Base-by-base conservation (phyloP, 352 stramenopile species). In the Pythium sukuiense region DNA sequence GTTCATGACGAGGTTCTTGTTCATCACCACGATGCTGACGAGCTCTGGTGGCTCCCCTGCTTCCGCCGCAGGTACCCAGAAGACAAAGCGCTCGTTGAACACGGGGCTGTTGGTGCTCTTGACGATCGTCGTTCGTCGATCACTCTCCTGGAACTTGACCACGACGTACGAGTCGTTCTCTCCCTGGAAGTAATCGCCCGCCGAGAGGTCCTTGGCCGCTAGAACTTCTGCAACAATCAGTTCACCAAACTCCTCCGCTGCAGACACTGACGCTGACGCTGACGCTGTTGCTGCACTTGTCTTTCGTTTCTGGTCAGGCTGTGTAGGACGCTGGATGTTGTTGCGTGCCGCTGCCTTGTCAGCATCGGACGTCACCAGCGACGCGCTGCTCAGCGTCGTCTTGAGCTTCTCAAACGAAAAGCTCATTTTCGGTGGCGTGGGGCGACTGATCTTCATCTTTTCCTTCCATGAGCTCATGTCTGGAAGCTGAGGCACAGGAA, bases 61-160 rank as follows among this genome's bases (percentile, higher is more conserved):
- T 0, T 72, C 82, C 13, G 77, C 82, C 0, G 80, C 81, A 27
- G 80, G 72, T 20, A 88, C 39, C 79, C 80, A 92, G 68, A 90
- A 88, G 52, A 92, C 79, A 53, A 92, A 92, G 0, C 84, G 80
- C 32, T 90, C 80, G 61, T 89, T 89, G 67, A 86, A 83, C 20
- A 81, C 67, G 8, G 72, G 70, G 12, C 67, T 70, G 27, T 73
- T 69, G 5, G 62, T 72, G 18, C 59, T 64, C 16, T 66, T 64
- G 11, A 69, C 70, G 41, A 77, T 70, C 16, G 58, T 56, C 0
- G 81, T 81, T 39, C 74, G 70, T 26, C 78, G 83, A 39, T 73
- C 74, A 61, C 70, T 67, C 11, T 66, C 54, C 8, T 74, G 68
- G 29, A 87, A 74, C 9, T 70, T 66, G 41, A 86, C 77, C n/a